Evolutionary conservation across 2,329 filamentous ascomycete species (phyloP).

Genomic region (Pseudopithomyces maydicus): DNA sequence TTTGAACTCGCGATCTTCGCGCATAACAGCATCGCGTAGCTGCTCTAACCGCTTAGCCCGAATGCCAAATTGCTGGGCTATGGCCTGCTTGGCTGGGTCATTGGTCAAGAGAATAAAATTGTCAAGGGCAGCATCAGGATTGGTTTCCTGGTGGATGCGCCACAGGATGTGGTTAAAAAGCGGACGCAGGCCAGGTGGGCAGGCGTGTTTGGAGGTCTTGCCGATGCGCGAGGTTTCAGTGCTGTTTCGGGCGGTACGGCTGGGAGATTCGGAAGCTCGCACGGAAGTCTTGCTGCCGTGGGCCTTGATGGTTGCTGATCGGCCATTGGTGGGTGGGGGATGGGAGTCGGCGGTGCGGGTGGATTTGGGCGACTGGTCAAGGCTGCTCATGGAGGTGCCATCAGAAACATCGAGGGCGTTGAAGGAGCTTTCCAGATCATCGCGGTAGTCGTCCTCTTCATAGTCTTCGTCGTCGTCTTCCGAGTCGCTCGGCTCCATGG

Average conservation of each 20-base stretch:
- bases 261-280: conserved; percentile 23
- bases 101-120: conserved; percentile 59
- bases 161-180: conserved; percentile 59
- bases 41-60: conserved; percentile 56
- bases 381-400: conserved; percentile 49
- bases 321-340: conserved; percentile 33
- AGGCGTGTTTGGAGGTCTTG: conserved; percentile 32
- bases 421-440: conserved; percentile 46
- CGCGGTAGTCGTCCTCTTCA: conserved; percentile 41
- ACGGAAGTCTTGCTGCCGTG: conserved; percentile 24
- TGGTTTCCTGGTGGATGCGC: conserved; percentile 56
- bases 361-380: conserved; percentile 44
- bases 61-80: conserved; percentile 57
- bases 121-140: conserved; percentile 54
- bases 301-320: conserved; percentile 29
- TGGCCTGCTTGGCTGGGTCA: conserved; percentile 51
- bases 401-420: conserved; percentile 43
- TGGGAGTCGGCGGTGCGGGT: conserved; percentile 48
- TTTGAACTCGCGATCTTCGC: conserved; percentile 55
- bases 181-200: conserved; percentile 50
- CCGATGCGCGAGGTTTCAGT: conserved; percentile 24
- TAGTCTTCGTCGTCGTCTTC: conserved; percentile 40
- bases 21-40: conserved; percentile 53
- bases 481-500: conserved; percentile 51
- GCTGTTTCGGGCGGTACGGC: conserved; percentile 38